Percentiles rank a stretch among this genome's conserved stretches.
Conservation (phyloP, 2,329 filamentous ascomycete species). For the Colletotrichum sp. region DNA sequence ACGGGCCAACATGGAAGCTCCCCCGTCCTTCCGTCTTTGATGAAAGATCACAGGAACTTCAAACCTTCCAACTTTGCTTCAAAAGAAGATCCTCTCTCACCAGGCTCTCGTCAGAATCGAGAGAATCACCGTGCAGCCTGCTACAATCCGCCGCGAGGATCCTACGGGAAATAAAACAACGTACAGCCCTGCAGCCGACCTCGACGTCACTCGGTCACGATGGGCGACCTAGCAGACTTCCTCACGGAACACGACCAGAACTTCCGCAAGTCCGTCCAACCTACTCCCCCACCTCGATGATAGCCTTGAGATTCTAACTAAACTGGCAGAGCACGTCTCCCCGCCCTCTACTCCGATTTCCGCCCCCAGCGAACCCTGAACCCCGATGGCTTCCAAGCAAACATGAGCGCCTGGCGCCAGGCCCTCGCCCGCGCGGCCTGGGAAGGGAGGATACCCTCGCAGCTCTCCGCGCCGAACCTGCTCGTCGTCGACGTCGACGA, state of each 20-base stretch:
- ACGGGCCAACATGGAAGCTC: neutral
- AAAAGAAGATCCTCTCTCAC: neutral
- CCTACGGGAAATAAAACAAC: neutral
- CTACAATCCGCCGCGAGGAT: neutral
- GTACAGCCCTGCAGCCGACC: accelerated
- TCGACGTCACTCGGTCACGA: conserved; percentile 35
- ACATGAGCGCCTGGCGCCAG: conserved; percentile 78
- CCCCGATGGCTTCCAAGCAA: conserved; percentile 84
- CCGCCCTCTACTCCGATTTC: conserved; percentile 90
- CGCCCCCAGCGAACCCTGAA: conserved; percentile 75
- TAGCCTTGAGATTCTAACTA: conserved; percentile 18
- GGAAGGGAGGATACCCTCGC: conserved; percentile 56
- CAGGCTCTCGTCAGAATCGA: neutral
- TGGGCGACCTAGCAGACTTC: conserved; percentile 73
- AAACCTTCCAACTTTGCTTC: neutral
- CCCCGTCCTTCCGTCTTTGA: neutral
- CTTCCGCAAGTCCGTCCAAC: conserved; percentile 57
- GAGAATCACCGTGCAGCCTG: neutral
- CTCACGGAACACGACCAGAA: conserved; percentile 65
- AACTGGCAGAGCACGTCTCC: conserved; percentile 69
- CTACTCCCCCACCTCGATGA: neutral
- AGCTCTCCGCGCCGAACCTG: conserved; percentile 45
- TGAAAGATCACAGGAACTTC: neutral
- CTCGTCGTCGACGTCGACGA: conserved; percentile 63
- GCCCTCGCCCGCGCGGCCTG: conserved; percentile 73